phyloP scores from a whole-genome alignment of 2,329 filamentous ascomycete species.

The Aspergillus clavatus region DNA sequence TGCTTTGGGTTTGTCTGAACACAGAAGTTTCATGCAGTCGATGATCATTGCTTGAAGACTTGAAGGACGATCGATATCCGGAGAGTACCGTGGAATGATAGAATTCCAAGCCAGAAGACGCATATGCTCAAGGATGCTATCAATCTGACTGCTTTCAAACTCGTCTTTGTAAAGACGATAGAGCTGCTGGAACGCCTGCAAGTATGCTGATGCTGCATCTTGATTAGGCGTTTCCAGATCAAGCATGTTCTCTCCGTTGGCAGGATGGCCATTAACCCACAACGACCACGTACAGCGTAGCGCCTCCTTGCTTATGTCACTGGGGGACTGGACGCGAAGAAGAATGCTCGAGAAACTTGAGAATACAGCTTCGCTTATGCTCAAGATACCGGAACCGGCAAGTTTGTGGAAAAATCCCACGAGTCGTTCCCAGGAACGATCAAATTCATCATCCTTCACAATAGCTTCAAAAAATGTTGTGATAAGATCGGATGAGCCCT shows the following conservation, averaged over 20 bases:
- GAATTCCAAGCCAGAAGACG: constrained; percentile 66
- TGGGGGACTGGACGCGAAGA: constrained; percentile 39
- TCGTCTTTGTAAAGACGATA: constrained; percentile 67
- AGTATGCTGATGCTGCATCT: constrained; percentile 78
- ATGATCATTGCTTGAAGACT: constrained; percentile 32
- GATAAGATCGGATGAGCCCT: constrained; percentile 67
- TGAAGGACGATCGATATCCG: constrained; percentile 37
- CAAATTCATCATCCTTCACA: constrained; percentile 61
- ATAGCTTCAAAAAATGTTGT: constrained; percentile 72
- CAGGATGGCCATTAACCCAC: constrained; percentile 64
- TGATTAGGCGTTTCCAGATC: constrained; percentile 62
- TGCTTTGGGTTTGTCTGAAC: constrained; percentile 33
- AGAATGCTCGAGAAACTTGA: constrained; percentile 63
- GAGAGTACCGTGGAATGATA: constrained; percentile 45
- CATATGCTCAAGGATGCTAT: constrained; percentile 66
- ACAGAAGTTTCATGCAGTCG: constrained; percentile 33
- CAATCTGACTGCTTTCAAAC: constrained; percentile 58
- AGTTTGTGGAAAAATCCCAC: constrained; percentile 63
- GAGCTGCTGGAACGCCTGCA: constrained; percentile 68
- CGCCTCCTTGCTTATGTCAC: constrained; percentile 43
- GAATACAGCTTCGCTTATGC: constrained; percentile 67
- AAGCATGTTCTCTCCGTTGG: constrained; percentile 39
- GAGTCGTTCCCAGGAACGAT: constrained; percentile 69
- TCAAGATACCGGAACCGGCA: constrained; percentile 59
- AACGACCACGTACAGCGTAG: constrained; percentile 63